These are phyloP conservation scores for Metarhizium album DNA, from an alignment of 2,329 filamentous ascomycete species.

Conservation along the genomic window DNA sequence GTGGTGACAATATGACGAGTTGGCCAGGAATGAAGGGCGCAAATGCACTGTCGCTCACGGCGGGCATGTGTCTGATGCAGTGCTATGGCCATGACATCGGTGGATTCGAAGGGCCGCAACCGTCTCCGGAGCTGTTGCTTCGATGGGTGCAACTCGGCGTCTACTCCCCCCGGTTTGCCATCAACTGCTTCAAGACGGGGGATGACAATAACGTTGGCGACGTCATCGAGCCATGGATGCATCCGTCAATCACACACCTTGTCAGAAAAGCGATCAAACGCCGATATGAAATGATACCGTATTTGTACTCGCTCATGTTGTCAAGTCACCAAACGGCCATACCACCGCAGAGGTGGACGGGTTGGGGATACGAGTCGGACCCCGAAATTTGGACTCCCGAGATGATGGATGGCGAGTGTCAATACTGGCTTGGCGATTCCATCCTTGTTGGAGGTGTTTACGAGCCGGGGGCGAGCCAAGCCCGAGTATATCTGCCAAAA, in stretches of 20 bases:
- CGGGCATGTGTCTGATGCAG: slow-evolving; percentile 57
- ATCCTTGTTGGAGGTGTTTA: slow-evolving; percentile 59
- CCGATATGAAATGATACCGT: slow-evolving; percentile 61
- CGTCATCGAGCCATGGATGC: slow-evolving; percentile 72
- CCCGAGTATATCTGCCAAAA: slow-evolving; percentile 50
- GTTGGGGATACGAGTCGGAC: slow-evolving; percentile 61
- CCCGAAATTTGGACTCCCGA: slow-evolving; percentile 50
- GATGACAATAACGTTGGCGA: slow-evolving; percentile 57
- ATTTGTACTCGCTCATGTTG: slow-evolving; percentile 56
- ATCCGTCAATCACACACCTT: slow-evolving; percentile 52
- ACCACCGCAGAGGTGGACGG: slow-evolving; percentile 61
- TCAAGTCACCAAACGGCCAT: slow-evolving; percentile 49
- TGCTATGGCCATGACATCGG: slow-evolving; percentile 67
- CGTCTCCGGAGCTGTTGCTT: slow-evolving; percentile 57
- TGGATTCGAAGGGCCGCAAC: slow-evolving; percentile 65
- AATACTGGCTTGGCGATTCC: slow-evolving; percentile 63
- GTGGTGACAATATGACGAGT: slow-evolving; percentile 63
- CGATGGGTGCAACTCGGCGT: slow-evolving; percentile 65
- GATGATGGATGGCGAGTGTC: slow-evolving; percentile 54
- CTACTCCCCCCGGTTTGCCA: slow-evolving; percentile 60
- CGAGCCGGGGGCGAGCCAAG: slow-evolving; percentile 39
- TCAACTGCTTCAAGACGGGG: slow-evolving; percentile 69
- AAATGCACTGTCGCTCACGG: slow-evolving; percentile 57
- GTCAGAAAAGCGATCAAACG: slow-evolving; percentile 57
- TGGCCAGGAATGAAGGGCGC: slow-evolving; percentile 65